Evolutionary conservation across 768 basidiomycete species (phyloP).

Genomic region (Boletus tylopilopsis): DNA sequence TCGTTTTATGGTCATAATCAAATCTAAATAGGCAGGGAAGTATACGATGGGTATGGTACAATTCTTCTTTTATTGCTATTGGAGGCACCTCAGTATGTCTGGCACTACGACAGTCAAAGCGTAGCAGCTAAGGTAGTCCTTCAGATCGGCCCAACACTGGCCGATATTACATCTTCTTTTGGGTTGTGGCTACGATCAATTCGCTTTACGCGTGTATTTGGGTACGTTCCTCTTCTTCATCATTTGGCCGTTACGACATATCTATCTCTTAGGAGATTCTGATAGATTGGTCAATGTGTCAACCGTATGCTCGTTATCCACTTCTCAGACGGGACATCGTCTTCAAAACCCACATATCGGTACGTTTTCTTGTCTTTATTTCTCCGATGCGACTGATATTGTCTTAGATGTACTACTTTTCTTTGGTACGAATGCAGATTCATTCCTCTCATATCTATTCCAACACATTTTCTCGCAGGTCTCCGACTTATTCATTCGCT

Average conservation of each 20-base stretch:
- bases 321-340: conserved; percentile 73
- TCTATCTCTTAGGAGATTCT: conserved; percentile 59
- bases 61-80: conserved; percentile 68
- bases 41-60: conserved; percentile 66
- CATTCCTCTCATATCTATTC: not conserved
- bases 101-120: not conserved
- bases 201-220: conserved; percentile 73
- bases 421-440: conserved; percentile 50
- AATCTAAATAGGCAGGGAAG: conserved; percentile 68
- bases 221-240: conserved; percentile 46
- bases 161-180: conserved; percentile 62
- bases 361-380: conserved; percentile 29
- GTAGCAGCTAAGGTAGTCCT: not conserved
- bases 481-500: conserved; percentile 70
- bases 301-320: conserved; percentile 49
- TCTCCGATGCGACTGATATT: not conserved
- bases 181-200: conserved; percentile 57
- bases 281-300: conserved; percentile 90
- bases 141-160: conserved; percentile 36
- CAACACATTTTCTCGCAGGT: conserved; percentile 39
- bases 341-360: conserved; percentile 60
- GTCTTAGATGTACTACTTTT: conserved; percentile 68
- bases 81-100: conserved; percentile 61
- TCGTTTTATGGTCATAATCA: not conserved
- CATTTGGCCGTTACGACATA: not conserved